Evolutionary conservation across 164 flowering plant species (phyloP).

Genomic region (Vitis cinerea): DNA sequence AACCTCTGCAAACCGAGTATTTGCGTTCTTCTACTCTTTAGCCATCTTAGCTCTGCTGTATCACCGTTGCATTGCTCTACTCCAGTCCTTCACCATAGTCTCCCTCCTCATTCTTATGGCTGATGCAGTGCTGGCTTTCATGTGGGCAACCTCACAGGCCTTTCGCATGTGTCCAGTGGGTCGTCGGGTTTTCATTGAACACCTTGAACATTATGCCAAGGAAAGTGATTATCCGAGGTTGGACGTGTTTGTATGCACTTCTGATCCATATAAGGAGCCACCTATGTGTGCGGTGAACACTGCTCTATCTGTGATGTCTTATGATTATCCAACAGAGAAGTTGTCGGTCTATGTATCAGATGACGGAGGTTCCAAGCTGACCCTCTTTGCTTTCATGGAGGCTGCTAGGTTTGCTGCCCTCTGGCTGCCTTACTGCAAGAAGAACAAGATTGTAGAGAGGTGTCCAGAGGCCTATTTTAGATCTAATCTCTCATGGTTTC

Average conservation of each 20-base stretch:
- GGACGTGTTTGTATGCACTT: constrained; percentile 26
- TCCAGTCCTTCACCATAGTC: too few relatives aligned
- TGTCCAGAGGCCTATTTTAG: constrained; percentile 3
- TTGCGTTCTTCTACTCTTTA: too few relatives aligned
- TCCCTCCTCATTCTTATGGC: too few relatives aligned
- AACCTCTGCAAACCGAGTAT: too few relatives aligned
- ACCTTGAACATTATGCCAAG: background rate
- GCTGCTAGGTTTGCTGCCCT: constrained; percentile 16
- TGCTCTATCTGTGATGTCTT: background rate
- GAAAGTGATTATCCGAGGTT: constrained; percentile 11
- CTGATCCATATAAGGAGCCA: constrained; percentile 29
- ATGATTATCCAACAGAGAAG: too few relatives aligned
- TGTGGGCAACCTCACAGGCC: too few relatives aligned
- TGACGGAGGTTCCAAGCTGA: constrained; percentile 10
- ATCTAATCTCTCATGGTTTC: background rate
- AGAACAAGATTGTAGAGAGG: constrained; percentile 10
- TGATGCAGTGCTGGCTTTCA: too few relatives aligned
- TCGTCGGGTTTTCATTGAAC: background rate
- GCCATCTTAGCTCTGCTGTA: too few relatives aligned
- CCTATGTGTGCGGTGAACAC: constrained; percentile 22
- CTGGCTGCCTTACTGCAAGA: constrained; percentile 22
- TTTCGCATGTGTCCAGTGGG: too few relatives aligned
- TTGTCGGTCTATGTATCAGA: too few relatives aligned
- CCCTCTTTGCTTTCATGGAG: constrained; percentile 22
- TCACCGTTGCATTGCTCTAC: too few relatives aligned